Evolutionary conservation across 78 protist species (phyloP).

Genomic region (Dictyostelium intermedium): DNA sequence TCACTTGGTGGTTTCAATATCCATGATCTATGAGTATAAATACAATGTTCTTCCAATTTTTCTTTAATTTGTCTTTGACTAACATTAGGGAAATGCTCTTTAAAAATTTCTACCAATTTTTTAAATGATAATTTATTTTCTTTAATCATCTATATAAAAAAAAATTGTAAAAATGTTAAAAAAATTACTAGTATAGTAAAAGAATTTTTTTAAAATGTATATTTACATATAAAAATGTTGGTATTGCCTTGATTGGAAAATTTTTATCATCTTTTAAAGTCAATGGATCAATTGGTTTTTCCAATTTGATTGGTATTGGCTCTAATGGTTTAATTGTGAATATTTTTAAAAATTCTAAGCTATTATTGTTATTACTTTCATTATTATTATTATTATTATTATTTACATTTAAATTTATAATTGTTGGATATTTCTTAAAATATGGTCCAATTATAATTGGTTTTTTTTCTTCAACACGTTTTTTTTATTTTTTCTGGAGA

Average conservation of each 20-base stretch:
- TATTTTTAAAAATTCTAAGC: constrained; percentile 16
- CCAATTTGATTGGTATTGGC: constrained; percentile 23
- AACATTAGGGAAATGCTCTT: neutral
- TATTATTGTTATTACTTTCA: neutral
- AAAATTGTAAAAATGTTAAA: neutral
- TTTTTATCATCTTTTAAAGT: neutral
- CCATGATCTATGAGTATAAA: neutral
- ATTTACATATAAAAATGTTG: constrained; percentile 41
- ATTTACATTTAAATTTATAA: neutral
- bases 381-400: neutral
- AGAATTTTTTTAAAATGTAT: neutral
- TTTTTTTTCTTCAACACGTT: constrained; percentile 18
- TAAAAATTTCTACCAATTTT: neutral
- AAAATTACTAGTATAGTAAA: neutral
- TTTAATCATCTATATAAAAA: neutral
- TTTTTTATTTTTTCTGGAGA: constrained; percentile 26
- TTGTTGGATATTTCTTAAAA: neutral
- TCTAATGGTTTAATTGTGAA: constrained; percentile 49
- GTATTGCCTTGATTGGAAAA: constrained; percentile 34
- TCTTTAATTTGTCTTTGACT: constrained; percentile 14
- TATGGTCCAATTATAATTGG: constrained; percentile 23
- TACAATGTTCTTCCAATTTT: constrained; percentile 30
- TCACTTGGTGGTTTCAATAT: neutral
- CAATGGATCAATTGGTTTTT: neutral
- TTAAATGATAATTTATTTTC: constrained; percentile 20